Evolutionary conservation across 1,284 basidiomycete genomes (phyloP).

Genomic region (Rhodotorula sp.): DNA sequence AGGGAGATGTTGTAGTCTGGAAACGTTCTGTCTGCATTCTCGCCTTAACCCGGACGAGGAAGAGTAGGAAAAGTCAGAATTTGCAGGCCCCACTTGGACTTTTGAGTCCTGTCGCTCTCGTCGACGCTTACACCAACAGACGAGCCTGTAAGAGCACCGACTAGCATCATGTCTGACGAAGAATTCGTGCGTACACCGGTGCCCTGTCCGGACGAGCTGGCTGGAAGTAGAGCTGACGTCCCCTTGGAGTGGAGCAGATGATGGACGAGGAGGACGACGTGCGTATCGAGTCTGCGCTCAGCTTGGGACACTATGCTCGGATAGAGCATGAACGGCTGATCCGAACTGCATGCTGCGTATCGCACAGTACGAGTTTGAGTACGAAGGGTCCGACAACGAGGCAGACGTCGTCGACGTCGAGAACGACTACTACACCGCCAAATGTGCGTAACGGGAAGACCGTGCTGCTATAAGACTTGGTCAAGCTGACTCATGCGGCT

Average conservation of each 20-base stretch:
- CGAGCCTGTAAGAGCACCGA: not conserved
- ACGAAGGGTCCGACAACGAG: conserved; percentile 78
- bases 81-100: too few relatives aligned
- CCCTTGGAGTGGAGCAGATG: conserved; percentile 15
- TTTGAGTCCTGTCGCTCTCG: too few relatives aligned
- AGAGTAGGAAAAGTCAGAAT: too few relatives aligned
- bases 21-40: too few relatives aligned
- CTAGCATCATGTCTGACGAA: conserved; percentile 30
- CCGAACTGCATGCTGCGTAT: too few relatives aligned
- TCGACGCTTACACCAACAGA: not conserved
- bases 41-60: too few relatives aligned
- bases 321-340: not conserved
- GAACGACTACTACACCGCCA: conserved; percentile 98
- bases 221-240: not conserved
- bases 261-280: conserved; percentile 41
- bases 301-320: too few relatives aligned
- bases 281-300: not conserved
- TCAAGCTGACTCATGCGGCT: not conserved
- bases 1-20: too few relatives aligned
- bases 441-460: conserved; percentile 60
- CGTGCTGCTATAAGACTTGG: too few relatives aligned
- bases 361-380: conserved; percentile 88
- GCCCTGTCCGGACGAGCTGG: too few relatives aligned
- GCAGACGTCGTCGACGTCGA: conserved; percentile 89
- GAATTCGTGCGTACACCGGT: conserved; percentile 20